Evolutionary conservation across 495 filamentous ascomycete species (phyloP).

Genomic region (Immersiella caudata): DNA sequence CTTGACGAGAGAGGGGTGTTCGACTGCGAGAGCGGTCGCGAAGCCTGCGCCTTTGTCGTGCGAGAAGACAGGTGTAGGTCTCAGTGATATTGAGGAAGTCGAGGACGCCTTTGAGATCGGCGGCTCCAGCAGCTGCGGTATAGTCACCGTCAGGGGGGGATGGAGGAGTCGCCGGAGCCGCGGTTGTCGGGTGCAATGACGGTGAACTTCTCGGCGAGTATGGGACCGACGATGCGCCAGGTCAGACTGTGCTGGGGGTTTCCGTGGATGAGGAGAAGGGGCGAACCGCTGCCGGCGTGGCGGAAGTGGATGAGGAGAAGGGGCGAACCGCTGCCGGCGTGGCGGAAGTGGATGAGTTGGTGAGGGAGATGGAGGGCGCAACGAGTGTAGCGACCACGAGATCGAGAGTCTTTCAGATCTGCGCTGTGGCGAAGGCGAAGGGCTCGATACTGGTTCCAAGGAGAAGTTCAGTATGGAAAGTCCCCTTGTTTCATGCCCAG

Average conservation of each 20-base stretch:
- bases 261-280: constrained; percentile 42
- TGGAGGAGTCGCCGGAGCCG: constrained; percentile 41
- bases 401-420: not conserved
- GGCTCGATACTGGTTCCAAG: not conserved
- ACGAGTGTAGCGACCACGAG: not conserved
- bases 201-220: constrained; percentile 59
- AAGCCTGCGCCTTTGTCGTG: constrained; percentile 50
- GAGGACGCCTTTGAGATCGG: constrained; percentile 43
- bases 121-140: constrained; percentile 35
- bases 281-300: constrained; percentile 44
- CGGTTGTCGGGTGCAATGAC: constrained; percentile 48
- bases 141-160: constrained; percentile 41
- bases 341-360: constrained; percentile 43
- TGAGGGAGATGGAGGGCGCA: not conserved
- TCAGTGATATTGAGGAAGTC: constrained; percentile 45
- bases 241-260: constrained; percentile 45
- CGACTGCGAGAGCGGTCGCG: constrained; percentile 38
- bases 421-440: not conserved
- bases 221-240: constrained; percentile 60
- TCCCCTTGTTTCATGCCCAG: too few species aligned
- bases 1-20: constrained; percentile 34
- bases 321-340: constrained; percentile 42
- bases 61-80: constrained; percentile 39
- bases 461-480: too few species aligned
- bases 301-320: constrained; percentile 46